Evolutionary conservation across 208 protist genomes (phyloP), one percentile per base, ranked within the genome.

Genomic region (Entamoeba moshkovskii): DNA sequence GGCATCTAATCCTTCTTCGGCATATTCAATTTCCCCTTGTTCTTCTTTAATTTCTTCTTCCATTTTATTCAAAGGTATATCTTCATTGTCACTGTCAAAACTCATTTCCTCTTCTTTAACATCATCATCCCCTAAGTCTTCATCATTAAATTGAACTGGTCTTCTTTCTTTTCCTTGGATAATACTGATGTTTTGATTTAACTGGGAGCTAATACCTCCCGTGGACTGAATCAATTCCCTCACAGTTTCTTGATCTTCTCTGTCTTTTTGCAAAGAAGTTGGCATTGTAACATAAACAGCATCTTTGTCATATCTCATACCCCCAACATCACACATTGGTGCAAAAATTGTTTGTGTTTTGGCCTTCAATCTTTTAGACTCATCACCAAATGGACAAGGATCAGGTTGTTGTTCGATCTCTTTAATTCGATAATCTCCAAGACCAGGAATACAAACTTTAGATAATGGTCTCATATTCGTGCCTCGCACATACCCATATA

Each of bases 401-500:
- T 99, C 99, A 0, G 96, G 93, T 25, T 99, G 96, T 38, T 96
- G 94, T 5, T 96, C 97, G 8, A 99, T 95, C 93, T 98, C 95
- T 25, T 95, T 94, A 92, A 99, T 96, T n/a, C 95, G 52, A 92
- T 98, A 99, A 96, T 99, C 99, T 92, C 99, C 99, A 46, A 98
- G 95, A n/a, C 99, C 99, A 45, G 98, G 97, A 45, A 99, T 96
- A 96, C 99, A 98, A 18, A 99, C 96, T 25, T 97, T 94, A 3
- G 93, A 13, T n/a, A 96, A 94, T 22, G 96, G 93, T 93, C 98
- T 98, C 93, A 99, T 96, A 52, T 98, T 97, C 46, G 97, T 98
- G 48, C 99, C 99, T 48, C 98, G 96, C 18, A 98, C 95, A 95
- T 99, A 99, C n/a, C 99, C 98, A 97, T 99, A 99, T 45, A 99